A percentile compares a stretch with the other conserved stretches of the same genome.
These are phyloP conservation scores for Yueomyces sp. DNA, from an alignment of 805 yeast species.

Conservation along the genomic window DNA sequence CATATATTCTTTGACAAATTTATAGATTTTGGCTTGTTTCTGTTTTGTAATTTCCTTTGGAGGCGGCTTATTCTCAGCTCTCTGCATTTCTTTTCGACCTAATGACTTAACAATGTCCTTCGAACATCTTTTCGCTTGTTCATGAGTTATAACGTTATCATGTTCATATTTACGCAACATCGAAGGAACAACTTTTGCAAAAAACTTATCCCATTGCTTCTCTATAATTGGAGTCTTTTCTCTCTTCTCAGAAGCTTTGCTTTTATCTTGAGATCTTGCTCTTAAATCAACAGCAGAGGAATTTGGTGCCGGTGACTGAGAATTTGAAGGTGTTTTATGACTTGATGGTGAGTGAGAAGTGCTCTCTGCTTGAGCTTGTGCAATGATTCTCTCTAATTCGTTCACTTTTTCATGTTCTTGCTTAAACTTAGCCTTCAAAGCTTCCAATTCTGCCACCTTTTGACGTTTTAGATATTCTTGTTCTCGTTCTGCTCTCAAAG, in stretches of 20 bases:
- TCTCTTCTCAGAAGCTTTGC: neutral
- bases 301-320: neutral
- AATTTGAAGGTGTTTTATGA: neutral
- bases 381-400: slow-evolving; percentile 8
- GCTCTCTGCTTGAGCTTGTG: slow-evolving; percentile 2
- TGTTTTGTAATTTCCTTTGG: slow-evolving; percentile 48
- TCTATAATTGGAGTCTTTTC: neutral
- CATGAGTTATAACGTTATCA: slow-evolving; percentile 46
- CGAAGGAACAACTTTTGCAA: slow-evolving; percentile 75
- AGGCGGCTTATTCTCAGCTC: slow-evolving; percentile 24
- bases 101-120: slow-evolving; percentile 60
- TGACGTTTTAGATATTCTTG: slow-evolving; percentile 10
- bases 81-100: slow-evolving; percentile 48
- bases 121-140: slow-evolving; percentile 62
- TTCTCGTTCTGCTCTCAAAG: slow-evolving; percentile 16
- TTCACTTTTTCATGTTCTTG: slow-evolving; percentile 16
- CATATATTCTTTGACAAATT: slow-evolving; percentile 52
- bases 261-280: too few species aligned
- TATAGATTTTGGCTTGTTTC: slow-evolving; percentile 56
- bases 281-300: neutral
- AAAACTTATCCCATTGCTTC: slow-evolving; percentile 27
- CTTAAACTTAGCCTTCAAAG: slow-evolving; percentile 12
- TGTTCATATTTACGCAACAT: slow-evolving; percentile 51
- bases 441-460: slow-evolving; percentile 14
- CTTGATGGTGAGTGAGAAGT: neutral